Evolutionary conservation across 768 basidiomycete species (phyloP).

Genomic region (Agrocybe praecox): DNA sequence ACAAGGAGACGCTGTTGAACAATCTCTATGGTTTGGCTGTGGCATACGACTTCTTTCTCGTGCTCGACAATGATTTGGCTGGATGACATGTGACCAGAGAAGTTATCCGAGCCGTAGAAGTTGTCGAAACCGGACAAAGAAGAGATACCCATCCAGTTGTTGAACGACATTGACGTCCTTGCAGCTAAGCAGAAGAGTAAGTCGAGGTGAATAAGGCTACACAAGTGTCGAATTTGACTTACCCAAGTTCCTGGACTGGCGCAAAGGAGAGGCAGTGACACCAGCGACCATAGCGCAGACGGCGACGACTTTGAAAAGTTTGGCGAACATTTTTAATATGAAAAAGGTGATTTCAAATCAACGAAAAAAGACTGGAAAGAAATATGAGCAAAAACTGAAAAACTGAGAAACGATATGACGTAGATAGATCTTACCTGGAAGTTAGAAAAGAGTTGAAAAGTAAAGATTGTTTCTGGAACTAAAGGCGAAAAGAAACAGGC

Average conservation of each 20-base stretch:
- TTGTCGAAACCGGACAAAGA: constrained; percentile 42
- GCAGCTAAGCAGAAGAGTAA: background rate
- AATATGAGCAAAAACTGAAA: background rate
- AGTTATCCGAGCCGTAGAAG: constrained; percentile 49
- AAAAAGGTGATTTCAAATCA: constrained; percentile 16
- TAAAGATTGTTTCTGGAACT: constrained; percentile 25
- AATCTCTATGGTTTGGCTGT: constrained; percentile 36
- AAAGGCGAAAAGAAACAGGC: constrained; percentile 32
- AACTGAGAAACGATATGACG: too few species aligned
- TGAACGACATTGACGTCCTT: constrained; percentile 23
- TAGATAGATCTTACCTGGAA: constrained; percentile 20
- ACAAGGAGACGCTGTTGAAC: constrained; percentile 50
- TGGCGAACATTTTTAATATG: constrained; percentile 37
- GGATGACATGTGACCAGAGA: constrained; percentile 32
- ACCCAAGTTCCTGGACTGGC: constrained; percentile 15
- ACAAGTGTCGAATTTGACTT: background rate
- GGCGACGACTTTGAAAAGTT: constrained; percentile 29
- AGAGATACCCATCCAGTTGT: constrained; percentile 39
- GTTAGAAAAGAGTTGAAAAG: constrained; percentile 20
- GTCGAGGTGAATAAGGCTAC: background rate
- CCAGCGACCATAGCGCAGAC: constrained; percentile 31
- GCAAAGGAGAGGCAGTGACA: constrained; percentile 24
- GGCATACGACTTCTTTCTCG: constrained; percentile 40
- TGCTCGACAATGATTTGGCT: constrained; percentile 29
- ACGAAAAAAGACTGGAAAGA: constrained; percentile 17